Conservation (phyloP, 1,284 basidiomycete genomes). For the Ustilago cynodontis region DNA sequence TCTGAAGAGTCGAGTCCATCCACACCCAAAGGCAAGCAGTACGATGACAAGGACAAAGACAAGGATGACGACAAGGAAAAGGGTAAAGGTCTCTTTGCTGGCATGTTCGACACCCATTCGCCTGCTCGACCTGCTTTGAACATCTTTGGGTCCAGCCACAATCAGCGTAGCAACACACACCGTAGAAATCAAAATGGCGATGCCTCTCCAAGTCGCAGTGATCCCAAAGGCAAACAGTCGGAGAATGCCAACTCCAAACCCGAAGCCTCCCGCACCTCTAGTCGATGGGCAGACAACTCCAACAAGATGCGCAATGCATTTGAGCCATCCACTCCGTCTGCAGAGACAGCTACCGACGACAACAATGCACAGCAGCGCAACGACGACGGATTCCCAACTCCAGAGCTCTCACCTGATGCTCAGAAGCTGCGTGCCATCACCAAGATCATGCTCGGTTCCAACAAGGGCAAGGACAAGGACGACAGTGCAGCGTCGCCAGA, state of each 20-base stretch:
- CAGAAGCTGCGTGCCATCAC: conserved; percentile 52
- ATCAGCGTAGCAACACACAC: conserved; percentile 12
- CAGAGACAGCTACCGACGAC: conserved; percentile 3
- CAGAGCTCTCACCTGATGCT: conserved; percentile 40
- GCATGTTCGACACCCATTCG: conserved; percentile 25
- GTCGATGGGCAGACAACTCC: conserved; percentile 46
- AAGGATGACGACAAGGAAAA: conserved; percentile 10
- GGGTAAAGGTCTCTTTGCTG: conserved; percentile 20
- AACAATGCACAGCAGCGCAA: conserved; percentile 8
- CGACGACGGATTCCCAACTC: conserved; percentile 29
- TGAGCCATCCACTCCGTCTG: conserved; percentile 40
- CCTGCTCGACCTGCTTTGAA: conserved; percentile 29
- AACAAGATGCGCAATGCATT: conserved; percentile 51
- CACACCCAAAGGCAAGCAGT: conserved; percentile 22
- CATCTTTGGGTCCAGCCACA: conserved; percentile 29
- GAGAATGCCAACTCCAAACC: conserved; percentile 6
- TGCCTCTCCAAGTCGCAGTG: conserved; percentile 7
- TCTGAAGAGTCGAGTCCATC: conserved; percentile 11
- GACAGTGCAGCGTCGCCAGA: conserved; percentile 21
- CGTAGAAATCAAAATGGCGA: conserved; percentile 28
- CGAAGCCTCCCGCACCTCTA: conserved; percentile 19
- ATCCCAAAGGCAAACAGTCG: conserved; percentile 20
- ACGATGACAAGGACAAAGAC: conserved; percentile 20
- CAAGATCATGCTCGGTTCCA: conserved; percentile 54
- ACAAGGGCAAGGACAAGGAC: conserved; percentile 25